Conservation (phyloP, 2,329 filamentous ascomycete species). For the Botrytis squamosa region DNA sequence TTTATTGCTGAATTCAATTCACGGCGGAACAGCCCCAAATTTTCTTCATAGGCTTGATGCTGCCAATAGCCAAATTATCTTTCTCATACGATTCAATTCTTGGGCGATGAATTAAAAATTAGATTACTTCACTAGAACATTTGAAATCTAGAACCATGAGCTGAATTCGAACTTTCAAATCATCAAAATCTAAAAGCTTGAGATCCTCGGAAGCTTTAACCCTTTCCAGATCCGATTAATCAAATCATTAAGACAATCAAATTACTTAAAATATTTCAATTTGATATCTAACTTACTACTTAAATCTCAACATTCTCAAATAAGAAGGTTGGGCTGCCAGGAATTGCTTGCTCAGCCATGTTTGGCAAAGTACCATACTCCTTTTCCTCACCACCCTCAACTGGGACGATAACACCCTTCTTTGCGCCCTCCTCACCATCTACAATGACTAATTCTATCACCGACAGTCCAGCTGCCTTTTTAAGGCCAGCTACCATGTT, state of each 20-base stretch:
- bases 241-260: neutral
- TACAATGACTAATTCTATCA: conserved; percentile 70
- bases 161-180: neutral
- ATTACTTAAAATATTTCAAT: neutral
- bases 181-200: neutral
- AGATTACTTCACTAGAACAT: neutral
- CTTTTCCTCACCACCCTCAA: conserved; percentile 58
- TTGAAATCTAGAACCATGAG: neutral
- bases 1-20: neutral
- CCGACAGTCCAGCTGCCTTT: conserved; percentile 69
- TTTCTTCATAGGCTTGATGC: neutral
- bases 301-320: conserved; percentile 70
- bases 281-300: neutral
- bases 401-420: conserved; percentile 53
- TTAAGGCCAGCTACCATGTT: conserved; percentile 80
- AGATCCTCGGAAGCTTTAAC: neutral
- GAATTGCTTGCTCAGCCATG: conserved; percentile 71
- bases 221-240: neutral
- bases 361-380: conserved; percentile 56
- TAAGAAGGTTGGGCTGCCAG: conserved; percentile 76
- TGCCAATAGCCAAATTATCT: neutral
- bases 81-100: neutral
- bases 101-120: neutral
- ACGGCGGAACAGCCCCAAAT: neutral
- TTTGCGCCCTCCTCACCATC: conserved; percentile 67